Conservation (phyloP, 2,329 filamentous ascomycete genomes). For the Ophiostoma tasmaniense region DNA sequence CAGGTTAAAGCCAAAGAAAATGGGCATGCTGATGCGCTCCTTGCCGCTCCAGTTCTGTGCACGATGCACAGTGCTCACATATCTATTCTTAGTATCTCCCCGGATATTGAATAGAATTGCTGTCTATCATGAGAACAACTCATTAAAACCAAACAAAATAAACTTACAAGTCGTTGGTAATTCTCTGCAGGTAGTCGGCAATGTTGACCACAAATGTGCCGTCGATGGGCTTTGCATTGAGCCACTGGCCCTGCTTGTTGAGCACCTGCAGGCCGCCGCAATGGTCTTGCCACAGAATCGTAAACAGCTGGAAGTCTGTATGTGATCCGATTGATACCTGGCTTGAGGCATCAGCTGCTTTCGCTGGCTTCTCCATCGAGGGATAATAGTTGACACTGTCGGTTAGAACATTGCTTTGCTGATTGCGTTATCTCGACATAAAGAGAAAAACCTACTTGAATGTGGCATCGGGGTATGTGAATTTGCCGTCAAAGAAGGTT, state of each 20-base stretch:
- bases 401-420: not conserved
- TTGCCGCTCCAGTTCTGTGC: constrained; percentile 15
- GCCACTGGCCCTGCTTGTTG: constrained; percentile 8
- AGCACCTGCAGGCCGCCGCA: constrained; percentile 10
- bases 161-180: constrained; percentile 16
- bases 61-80: constrained; percentile 19
- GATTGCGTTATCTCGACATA: not conserved
- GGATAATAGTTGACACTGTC: constrained; percentile 35
- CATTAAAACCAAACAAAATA: not conserved
- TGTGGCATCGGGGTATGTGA: constrained; percentile 41
- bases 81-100: not conserved
- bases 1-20: constrained; percentile 19
- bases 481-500: constrained; percentile 45
- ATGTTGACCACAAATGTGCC: constrained; percentile 7
- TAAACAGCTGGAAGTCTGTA: constrained; percentile 40
- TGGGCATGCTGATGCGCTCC: constrained; percentile 20
- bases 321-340: constrained; percentile 46
- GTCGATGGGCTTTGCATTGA: constrained; percentile 1
- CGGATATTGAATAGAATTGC: not conserved
- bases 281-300: constrained; percentile 5
- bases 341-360: constrained; percentile 19
- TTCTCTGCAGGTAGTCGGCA: constrained; percentile 22
- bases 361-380: constrained; percentile 13
- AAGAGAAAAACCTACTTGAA: constrained; percentile 23
- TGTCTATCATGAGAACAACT: not conserved